phyloP scores from a whole-genome alignment of 768 basidiomycete genomes.

The Amanita fuliginea region DNA sequence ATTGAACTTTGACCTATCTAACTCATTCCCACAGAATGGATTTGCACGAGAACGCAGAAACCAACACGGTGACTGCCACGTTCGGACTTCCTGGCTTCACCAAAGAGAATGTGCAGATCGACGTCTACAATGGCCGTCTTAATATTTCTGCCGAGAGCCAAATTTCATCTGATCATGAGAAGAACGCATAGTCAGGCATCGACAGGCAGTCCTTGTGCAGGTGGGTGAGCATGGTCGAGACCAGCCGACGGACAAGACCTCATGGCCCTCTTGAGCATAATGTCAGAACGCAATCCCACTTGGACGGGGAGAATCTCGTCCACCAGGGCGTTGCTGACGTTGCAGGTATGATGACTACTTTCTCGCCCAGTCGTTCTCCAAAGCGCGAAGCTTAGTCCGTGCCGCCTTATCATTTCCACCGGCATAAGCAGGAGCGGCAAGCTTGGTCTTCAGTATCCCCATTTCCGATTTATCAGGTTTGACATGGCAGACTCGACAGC shows the following conservation, averaged over 20 bases:
- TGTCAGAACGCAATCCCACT: constrained; percentile 23
- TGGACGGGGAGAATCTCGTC: constrained; percentile 47
- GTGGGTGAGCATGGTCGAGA: constrained; percentile 54
- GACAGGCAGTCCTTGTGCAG: constrained; percentile 70
- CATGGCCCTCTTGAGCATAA: constrained; percentile 67
- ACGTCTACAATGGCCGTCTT: no score
- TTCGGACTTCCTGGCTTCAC: no score
- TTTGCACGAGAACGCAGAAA: no score
- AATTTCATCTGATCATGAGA: no score
- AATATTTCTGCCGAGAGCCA: no score
- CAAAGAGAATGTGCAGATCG: no score
- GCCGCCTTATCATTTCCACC: constrained; percentile 42
- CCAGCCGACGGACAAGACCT: no score
- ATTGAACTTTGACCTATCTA: no score
- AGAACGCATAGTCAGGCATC: constrained; percentile 76
- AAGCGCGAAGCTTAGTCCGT: constrained; percentile 33
- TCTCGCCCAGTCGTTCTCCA: constrained; percentile 51
- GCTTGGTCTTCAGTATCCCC: constrained; percentile 35
- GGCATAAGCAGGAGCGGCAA: constrained; percentile 12
- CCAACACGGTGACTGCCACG: no score
- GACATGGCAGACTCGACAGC: constrained; percentile 55
- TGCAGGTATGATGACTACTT: constrained; percentile 22
- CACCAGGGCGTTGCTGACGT: constrained; percentile 40
- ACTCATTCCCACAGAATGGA: no score
- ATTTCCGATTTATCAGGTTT: constrained; percentile 51